Percentiles rank a stretch among this genome's conserved stretches.
Conservation (phyloP, 148 eudicot genomes). For the Rhododendron ferrugineum region DNA sequence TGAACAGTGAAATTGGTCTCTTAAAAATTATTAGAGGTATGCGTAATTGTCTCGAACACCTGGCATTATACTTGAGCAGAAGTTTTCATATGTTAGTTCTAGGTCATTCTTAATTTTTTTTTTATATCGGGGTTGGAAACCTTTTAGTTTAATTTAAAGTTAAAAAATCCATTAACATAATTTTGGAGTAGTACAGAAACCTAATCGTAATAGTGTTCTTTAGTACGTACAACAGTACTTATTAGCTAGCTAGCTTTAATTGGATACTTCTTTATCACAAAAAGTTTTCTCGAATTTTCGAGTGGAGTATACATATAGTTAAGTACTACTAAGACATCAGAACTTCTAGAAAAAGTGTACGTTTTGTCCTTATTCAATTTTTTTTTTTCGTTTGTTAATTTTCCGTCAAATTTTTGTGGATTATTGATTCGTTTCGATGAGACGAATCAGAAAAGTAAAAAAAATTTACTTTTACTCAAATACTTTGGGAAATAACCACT, state of each 20-base stretch:
- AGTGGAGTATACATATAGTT: neutral
- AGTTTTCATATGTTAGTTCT: neutral
- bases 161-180: neutral
- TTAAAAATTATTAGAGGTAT: neutral
- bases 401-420: too few relatives aligned
- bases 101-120: neutral
- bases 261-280: neutral
- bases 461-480: too few relatives aligned
- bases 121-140: neutral
- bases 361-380: too few relatives aligned
- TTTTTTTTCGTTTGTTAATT: too few relatives aligned
- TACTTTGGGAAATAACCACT: too few relatives aligned
- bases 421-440: too few relatives aligned
- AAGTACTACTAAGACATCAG: too few relatives aligned
- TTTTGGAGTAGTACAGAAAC: neutral
- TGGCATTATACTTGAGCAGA: neutral
- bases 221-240: neutral
- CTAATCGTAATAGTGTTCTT: neutral
- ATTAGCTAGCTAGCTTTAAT: neutral
- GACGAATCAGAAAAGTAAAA: too few relatives aligned
- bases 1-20: neutral
- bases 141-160: neutral
- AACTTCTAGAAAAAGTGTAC: too few relatives aligned
- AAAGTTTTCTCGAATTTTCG: neutral
- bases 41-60: neutral